These are phyloP conservation scores for Lipomyces anomalus DNA, from an alignment of 805 yeast species.

Conservation along the genomic window DNA sequence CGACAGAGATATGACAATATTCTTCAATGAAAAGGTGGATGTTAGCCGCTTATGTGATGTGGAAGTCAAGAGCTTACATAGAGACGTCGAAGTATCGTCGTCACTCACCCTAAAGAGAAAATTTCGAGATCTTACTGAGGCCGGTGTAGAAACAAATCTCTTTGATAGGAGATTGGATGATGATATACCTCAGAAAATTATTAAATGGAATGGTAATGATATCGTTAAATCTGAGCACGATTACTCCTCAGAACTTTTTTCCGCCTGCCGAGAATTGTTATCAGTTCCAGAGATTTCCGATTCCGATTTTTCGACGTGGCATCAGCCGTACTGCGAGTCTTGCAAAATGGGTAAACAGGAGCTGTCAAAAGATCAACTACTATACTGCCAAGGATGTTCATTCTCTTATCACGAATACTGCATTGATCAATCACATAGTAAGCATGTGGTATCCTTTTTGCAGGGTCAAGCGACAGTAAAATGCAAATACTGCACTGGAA, in stretches of 20 bases:
- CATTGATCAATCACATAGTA: not conserved
- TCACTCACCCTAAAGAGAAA: too few relatives aligned
- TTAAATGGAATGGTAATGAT: not conserved
- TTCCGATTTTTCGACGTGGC: conserved; percentile 11
- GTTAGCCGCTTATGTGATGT: too few relatives aligned
- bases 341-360: conserved; percentile 5
- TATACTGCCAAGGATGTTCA: conserved; percentile 21
- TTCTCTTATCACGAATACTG: conserved; percentile 14
- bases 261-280: too few relatives aligned
- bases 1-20: not conserved
- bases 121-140: not conserved
- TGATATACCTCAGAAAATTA: not conserved
- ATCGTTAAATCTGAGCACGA: not conserved
- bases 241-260: conserved; percentile 2
- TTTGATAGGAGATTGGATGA: not conserved
- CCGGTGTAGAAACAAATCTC: not conserved
- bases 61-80: too few relatives aligned
- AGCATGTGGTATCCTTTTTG: not conserved
- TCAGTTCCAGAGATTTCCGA: too few relatives aligned
- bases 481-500: conserved; percentile 8
- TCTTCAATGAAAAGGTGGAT: too few relatives aligned
- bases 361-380: conserved; percentile 2
- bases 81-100: too few relatives aligned
- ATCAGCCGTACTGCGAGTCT: conserved; percentile 4
- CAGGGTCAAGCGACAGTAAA: conserved; percentile 5